phyloP scores from a whole-genome alignment of 176 grass and related monocot species.

The Musa beccarii region DNA sequence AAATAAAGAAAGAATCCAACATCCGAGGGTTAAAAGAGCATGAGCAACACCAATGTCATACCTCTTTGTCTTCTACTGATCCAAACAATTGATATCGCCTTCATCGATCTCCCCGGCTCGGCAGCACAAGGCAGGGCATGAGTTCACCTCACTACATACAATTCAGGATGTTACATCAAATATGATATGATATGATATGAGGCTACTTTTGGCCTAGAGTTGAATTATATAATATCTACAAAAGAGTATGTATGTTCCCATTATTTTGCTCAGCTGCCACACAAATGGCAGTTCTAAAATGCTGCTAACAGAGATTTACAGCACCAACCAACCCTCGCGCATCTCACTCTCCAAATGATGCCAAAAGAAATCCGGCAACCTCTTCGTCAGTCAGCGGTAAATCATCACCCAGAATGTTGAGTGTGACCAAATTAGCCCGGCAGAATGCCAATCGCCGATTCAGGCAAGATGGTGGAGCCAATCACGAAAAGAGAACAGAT shows the following conservation, averaged over 20 bases:
- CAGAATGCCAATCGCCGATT: not conserved
- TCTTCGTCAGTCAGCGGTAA: not conserved
- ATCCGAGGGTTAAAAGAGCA: too few relatives aligned
- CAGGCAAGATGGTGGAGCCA: not conserved
- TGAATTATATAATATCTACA: constrained; percentile 10
- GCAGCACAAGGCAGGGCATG: too few relatives aligned
- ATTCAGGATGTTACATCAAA: not conserved
- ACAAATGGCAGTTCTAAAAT: constrained; percentile 7
- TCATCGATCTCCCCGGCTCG: too few relatives aligned
- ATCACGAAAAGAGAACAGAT: constrained; percentile 57
- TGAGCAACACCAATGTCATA: too few relatives aligned
- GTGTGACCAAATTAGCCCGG: not conserved
- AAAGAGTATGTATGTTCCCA: not conserved
- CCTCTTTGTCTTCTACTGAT: too few relatives aligned
- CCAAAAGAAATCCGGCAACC: not conserved
- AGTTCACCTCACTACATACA: too few relatives aligned
- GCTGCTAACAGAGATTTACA: not conserved
- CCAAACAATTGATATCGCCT: too few relatives aligned
- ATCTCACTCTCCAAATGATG: not conserved
- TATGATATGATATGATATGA: not conserved
- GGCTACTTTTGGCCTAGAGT: not conserved
- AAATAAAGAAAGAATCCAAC: too few relatives aligned
- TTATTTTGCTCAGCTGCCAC: constrained; percentile 10
- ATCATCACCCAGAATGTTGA: not conserved
- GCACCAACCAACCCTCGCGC: not conserved